Evolutionary conservation across 2,329 filamentous ascomycete genomes (phyloP), one percentile per base, ranked within the genome.

Genomic region (Bisporella sp.): DNA sequence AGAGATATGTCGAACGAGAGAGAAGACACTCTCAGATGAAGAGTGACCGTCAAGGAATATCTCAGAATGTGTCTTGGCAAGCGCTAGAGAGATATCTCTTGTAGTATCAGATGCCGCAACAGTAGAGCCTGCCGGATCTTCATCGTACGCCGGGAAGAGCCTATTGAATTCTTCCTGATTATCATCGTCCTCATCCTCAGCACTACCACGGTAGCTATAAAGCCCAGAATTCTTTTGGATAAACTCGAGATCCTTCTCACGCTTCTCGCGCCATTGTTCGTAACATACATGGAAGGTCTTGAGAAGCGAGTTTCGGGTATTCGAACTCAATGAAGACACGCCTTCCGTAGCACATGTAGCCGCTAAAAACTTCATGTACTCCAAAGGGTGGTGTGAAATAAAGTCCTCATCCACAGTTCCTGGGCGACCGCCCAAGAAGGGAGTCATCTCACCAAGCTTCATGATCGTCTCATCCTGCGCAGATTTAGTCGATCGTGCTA

Each of bases 171-270:
- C 87, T 49, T 85, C 79, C 55, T 85, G 78, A 47, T 89, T 81
- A 7, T 79, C 73, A 59, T 87, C 84, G 50, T 95, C 86, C 56
- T 88, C 82, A 45, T 91, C 84, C 54, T 91, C 86, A 39, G 80
- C 71, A 39, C 82, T 84, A 32, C 91, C 92, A 55, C 82, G 81
- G 70, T 93, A 96, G 21, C 83, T 84, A 68, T 95, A 99, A 39
- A 95, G 69, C 55, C 87, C 90, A 5, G 79, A 81, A 54, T 85
- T 87, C 31, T 80, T 77, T 13, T 87, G 84, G 58, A 87, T 82
- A 44, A 87, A 80, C 59, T 84, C 81, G 60, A 89, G 85, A 56
- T 96, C 91, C 21, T 81, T 74, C 48, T 85, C 79, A 2, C 96
- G 78, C 62, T 85, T 85, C 46, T 79, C 77, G 58, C 81, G 87